phyloP scores from a whole-genome alignment of 2,329 filamentous ascomycete genomes.

The Colletotrichum tofieldiae region DNA sequence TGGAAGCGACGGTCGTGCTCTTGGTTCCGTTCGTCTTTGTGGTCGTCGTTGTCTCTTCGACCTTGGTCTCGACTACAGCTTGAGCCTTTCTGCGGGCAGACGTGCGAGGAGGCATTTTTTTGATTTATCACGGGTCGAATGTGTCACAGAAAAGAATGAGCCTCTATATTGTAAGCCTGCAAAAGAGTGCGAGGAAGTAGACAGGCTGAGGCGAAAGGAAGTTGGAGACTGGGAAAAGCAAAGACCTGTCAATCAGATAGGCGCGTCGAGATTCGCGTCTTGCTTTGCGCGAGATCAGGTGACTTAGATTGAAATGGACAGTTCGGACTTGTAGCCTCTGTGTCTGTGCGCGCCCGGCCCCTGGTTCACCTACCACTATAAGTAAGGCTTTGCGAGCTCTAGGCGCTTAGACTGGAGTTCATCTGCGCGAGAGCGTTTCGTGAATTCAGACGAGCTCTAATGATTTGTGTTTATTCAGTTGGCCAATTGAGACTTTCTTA shows the following conservation, averaged over 20 bases:
- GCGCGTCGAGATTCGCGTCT: slow-evolving; percentile 34
- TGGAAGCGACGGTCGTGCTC: slow-evolving; percentile 29
- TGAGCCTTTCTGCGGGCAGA: slow-evolving; percentile 53
- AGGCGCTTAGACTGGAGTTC: background rate
- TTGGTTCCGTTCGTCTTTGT: slow-evolving; percentile 31
- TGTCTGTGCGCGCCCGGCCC: slow-evolving; percentile 3
- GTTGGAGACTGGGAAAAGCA: background rate
- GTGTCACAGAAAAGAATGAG: too few relatives aligned
- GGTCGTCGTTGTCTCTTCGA: slow-evolving; percentile 46
- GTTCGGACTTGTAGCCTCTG: background rate
- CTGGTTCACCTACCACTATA: too few relatives aligned
- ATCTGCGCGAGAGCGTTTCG: background rate
- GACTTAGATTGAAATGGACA: slow-evolving; percentile 26
- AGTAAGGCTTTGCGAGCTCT: background rate
- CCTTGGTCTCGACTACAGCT: slow-evolving; percentile 47
- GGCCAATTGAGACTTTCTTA: background rate
- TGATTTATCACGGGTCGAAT: background rate
- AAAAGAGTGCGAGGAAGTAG: background rate
- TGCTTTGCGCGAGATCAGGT: slow-evolving; percentile 32
- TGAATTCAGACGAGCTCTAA: background rate
- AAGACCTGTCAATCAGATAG: slow-evolving; percentile 5
- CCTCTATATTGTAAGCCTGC: background rate
- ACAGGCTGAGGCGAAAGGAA: background rate
- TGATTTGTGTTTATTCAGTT: background rate
- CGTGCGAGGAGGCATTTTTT: slow-evolving; percentile 52